Conservation (phyloP, 2,329 filamentous ascomycete genomes). For the Ceratocystis huliohia region DNA sequence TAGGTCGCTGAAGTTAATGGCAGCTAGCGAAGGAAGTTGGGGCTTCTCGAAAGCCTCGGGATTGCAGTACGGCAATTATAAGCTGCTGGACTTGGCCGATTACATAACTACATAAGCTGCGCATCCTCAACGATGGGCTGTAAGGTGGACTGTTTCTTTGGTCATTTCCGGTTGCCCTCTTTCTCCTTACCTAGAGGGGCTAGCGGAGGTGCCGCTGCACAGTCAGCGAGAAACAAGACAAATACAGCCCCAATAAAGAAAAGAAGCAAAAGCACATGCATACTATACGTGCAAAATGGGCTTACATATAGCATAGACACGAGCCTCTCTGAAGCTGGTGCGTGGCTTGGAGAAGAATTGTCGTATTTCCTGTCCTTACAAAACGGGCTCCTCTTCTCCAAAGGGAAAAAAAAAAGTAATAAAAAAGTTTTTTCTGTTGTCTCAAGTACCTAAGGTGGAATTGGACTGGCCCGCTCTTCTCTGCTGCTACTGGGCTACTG, state of each 20-base stretch:
- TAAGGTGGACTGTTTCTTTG: background rate
- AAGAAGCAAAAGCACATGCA: background rate
- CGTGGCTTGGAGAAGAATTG: background rate
- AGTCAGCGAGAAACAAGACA: background rate
- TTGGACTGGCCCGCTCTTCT: no score
- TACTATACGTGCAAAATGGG: background rate
- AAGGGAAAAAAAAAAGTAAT: no score
- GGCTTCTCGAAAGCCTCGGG: background rate
- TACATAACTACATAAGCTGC: background rate
- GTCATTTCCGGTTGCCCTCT: background rate
- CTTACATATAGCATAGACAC: background rate
- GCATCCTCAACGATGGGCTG: no score
- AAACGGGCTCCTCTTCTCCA: no score
- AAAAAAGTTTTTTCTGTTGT: no score
- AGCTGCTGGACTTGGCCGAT: no score
- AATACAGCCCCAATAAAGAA: background rate
- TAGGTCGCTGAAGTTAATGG: no score
- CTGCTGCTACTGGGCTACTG: no score
- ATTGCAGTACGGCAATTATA: no score
- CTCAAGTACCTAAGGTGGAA: no score
- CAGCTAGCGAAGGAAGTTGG: no score
- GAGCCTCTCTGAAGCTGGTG: constrained; percentile 1
- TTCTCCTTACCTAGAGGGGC: background rate
- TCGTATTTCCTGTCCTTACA: background rate
- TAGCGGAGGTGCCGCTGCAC: constrained; percentile 7